Evolutionary conservation across 352 stramenopile genomes (phyloP).

Genomic region (Phytophthora lateralis): DNA sequence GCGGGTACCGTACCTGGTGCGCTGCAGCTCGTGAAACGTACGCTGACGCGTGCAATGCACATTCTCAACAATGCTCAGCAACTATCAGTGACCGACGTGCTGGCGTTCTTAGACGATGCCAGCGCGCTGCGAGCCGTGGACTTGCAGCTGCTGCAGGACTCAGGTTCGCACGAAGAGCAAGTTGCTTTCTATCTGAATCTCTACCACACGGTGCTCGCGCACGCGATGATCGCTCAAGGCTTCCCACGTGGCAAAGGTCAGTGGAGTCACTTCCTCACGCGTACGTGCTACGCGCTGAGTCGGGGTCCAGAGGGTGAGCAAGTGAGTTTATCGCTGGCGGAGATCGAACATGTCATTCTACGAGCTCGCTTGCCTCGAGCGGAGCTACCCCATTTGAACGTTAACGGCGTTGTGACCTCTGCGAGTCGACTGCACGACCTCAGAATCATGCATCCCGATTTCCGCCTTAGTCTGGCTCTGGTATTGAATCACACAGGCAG

Average conservation of each 20-base stretch:
- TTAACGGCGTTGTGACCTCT: conserved; percentile 27
- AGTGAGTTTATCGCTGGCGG: conserved; percentile 67
- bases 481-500: conserved; percentile 53
- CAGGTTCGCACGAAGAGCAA: conserved; percentile 63
- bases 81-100: conserved; percentile 51
- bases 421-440: conserved; percentile 36
- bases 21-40: conserved; percentile 35
- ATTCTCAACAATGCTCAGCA: conserved; percentile 43
- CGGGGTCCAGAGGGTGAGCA: conserved; percentile 31
- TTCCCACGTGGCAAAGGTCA: conserved; percentile 62
- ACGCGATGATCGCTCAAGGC: conserved; percentile 76
- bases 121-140: conserved; percentile 64
- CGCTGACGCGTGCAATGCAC: conserved; percentile 38
- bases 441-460: conserved; percentile 71
- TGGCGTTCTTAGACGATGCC: conserved; percentile 75
- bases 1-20: conserved; percentile 16
- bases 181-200: conserved; percentile 83
- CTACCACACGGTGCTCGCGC: conserved; percentile 75
- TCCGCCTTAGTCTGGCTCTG: conserved; percentile 75
- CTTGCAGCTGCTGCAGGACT: conserved; percentile 45
- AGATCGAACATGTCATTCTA: conserved; percentile 80
- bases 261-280: conserved; percentile 62
- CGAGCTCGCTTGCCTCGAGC: conserved; percentile 57
- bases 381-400: conserved; percentile 50
- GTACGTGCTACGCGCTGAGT: conserved; percentile 69